These are phyloP conservation scores for Cryptococcus sp. DNA, from an alignment of 1,284 basidiomycete genomes.

Conservation along the genomic window DNA sequence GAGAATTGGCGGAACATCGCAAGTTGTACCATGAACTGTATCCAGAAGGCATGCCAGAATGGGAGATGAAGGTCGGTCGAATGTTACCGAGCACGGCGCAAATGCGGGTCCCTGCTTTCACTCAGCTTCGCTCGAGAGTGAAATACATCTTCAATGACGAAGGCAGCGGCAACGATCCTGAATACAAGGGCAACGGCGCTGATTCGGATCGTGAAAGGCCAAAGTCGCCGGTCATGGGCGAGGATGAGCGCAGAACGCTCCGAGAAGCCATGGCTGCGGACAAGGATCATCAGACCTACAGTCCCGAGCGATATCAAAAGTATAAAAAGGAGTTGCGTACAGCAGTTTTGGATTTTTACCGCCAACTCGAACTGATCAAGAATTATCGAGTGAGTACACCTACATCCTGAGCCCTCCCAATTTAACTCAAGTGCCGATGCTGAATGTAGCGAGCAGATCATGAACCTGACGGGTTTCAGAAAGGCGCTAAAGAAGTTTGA, in stretches of 20 bases:
- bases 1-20: slow-evolving; percentile 71
- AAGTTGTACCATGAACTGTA: slow-evolving; percentile 63
- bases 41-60: slow-evolving; percentile 42
- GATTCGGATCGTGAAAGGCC: background rate
- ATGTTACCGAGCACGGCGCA: slow-evolving; percentile 22
- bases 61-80: slow-evolving; percentile 43
- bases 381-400: slow-evolving; percentile 73
- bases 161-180: background rate
- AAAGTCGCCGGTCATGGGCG: slow-evolving; percentile 15
- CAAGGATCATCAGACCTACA: slow-evolving; percentile 51
- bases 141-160: slow-evolving; percentile 3
- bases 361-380: slow-evolving; percentile 72
- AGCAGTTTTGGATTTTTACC: slow-evolving; percentile 83
- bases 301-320: slow-evolving; percentile 76
- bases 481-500: slow-evolving; percentile 94
- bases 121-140: slow-evolving; percentile 24
- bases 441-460: slow-evolving; percentile 57
- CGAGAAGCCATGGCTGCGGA: slow-evolving; percentile 34
- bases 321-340: slow-evolving; percentile 80
- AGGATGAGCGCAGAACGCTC: slow-evolving; percentile 14
- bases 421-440: background rate
- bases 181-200: background rate
- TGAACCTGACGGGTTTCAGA: slow-evolving; percentile 86
- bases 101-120: slow-evolving; percentile 3
- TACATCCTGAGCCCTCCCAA: background rate